Base-by-base conservation (phyloP, 2,329 filamentous ascomycete species). In the Gaeumannomyces sp. region DNA sequence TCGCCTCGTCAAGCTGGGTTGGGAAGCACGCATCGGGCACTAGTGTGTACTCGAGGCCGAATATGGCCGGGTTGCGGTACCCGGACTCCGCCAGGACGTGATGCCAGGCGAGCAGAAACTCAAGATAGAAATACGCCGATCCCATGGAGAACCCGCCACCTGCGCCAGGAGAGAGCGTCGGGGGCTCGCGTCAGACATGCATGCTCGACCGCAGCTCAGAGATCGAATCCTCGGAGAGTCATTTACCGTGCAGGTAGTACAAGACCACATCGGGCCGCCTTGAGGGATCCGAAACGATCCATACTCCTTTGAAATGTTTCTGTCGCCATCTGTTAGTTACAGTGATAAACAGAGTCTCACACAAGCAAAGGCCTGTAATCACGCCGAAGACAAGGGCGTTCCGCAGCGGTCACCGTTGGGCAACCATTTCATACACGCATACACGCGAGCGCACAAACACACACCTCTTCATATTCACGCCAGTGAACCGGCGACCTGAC, bases 111-210 rank as follows among this genome's bases (percentile, higher is more conserved):
- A 94, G 78, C 3, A 96, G 80, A 69, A 94, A 95, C 71, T 96
- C 92, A 50, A 93, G 83, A 74, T 96, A 96, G 75, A 96, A 96
- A 77, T 90, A 90, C 25, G 84, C 81, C 16, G 90, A 92, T 3
- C 92, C 92, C 88, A 96, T 91, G 8, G 86, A 85, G 73, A 96
- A 95, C 0, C 92, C 92, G 28, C 92, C 92, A 22, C 90, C 87
- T 90, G 66, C 5, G 25, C 14, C 13, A 38, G n/a, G 56, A 58
- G n/a, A 28, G n/a, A 27, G 19, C 11, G 16, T 25, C 4, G n/a
- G n/a, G n/a, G 11, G n/a, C 16, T 62, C 22, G 60, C 35, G 28
- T 62, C 60, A 61, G 33, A 25, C 38, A 50, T 16, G 27, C 33
- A 61, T 35, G 38, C 25, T 45, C 33, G 16, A 13, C 7, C 22